Conservation (phyloP, 116 monocot genomes). For the Zostera marina region DNA sequence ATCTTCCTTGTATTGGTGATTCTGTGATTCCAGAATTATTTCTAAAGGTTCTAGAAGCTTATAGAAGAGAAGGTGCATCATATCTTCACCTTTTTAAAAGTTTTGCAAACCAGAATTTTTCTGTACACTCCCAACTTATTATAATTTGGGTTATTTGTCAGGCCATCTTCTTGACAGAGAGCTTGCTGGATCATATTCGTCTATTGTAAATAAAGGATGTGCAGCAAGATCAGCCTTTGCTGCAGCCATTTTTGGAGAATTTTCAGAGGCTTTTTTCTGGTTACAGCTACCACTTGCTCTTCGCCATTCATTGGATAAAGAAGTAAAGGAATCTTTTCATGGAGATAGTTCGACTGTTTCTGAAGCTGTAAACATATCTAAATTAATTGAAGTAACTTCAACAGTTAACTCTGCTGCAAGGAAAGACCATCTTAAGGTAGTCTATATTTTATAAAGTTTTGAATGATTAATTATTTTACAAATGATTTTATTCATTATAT, state of each 20-base stretch:
- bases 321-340: constrained; percentile 23
- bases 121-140: neutral
- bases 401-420: constrained; percentile 23
- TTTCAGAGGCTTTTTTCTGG: constrained; percentile 88
- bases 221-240: constrained; percentile 86
- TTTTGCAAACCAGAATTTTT: neutral
- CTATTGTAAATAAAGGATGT: constrained; percentile 51
- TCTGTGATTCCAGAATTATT: constrained; percentile 89
- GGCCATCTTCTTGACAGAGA: constrained; percentile 86
- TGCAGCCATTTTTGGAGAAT: constrained; percentile 90
- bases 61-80: constrained; percentile 60
- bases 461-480: neutral
- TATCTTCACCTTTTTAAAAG: constrained; percentile 1
- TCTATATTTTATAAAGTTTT: neutral
- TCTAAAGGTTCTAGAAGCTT: constrained; percentile 89
- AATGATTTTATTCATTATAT: neutral
- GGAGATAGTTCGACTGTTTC: constrained; percentile 15
- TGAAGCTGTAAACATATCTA: constrained; percentile 27
- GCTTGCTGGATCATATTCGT: constrained; percentile 51
- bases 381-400: constrained; percentile 33
- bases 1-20: constrained; percentile 70
- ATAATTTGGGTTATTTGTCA: constrained; percentile 11
- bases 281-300: constrained; percentile 88
- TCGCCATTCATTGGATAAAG: constrained; percentile 47
- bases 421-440: constrained; percentile 14